Conservation (phyloP, 768 basidiomycete genomes). For the Erythrobasidium yunnanense region DNA sequence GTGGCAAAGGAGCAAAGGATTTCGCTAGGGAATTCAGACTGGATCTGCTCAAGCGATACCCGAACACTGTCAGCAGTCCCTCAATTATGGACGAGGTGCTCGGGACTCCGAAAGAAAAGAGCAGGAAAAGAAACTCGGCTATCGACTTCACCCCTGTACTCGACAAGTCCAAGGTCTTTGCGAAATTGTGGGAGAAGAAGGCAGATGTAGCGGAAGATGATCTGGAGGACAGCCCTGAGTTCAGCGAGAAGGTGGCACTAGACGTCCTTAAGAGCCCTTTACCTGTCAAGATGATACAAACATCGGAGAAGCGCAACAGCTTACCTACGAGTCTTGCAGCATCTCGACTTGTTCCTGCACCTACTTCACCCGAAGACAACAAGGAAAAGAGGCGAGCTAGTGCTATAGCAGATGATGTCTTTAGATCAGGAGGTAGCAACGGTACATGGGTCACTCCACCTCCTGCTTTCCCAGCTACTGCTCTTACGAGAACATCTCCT, state of each 20-base stretch:
- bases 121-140: background rate
- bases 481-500: background rate
- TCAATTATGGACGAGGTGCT: background rate
- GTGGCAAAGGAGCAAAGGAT: slow-evolving; percentile 21
- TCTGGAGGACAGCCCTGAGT: background rate
- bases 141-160: background rate
- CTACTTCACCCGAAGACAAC: too few species aligned
- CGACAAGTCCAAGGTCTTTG: background rate
- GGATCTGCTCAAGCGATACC: slow-evolving; percentile 40
- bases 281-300: background rate
- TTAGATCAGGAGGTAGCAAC: background rate
- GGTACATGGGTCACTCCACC: background rate
- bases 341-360: too few species aligned
- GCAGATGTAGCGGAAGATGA: background rate
- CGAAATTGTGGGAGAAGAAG: slow-evolving; percentile 4
- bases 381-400: background rate
- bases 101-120: background rate
- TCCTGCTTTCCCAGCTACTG: background rate
- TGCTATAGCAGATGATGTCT: background rate
- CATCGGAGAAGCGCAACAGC: background rate
- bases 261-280: background rate
- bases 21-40: slow-evolving; percentile 36
- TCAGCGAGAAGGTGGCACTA: background rate
- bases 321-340: too few species aligned
- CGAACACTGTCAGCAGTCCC: background rate